A percentile compares a stretch with the other conserved stretches of the same genome.
Conservation (phyloP, 805 yeast species). For the Candida ficus region DNA sequence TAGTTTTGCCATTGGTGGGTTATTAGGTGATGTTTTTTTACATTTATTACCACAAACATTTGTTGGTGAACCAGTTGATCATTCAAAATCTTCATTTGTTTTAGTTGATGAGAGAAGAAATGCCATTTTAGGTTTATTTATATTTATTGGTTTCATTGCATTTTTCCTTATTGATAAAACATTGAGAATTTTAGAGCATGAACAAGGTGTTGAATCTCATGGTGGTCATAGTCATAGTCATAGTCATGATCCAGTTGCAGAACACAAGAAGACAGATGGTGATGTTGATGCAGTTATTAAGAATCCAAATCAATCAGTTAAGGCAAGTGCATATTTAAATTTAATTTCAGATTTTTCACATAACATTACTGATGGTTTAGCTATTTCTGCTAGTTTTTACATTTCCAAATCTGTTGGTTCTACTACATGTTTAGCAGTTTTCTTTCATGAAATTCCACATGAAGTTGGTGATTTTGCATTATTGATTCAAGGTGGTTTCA, state of each 20-base stretch:
- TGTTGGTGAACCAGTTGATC: slow-evolving; percentile 43
- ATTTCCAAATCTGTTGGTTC: slow-evolving; percentile 56
- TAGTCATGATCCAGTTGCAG: slow-evolving; percentile 30
- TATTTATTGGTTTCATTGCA: slow-evolving; percentile 54
- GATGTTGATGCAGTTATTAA: slow-evolving; percentile 25
- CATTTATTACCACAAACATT: slow-evolving; percentile 70
- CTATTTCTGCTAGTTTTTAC: slow-evolving; percentile 67
- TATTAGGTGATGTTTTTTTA: slow-evolving; percentile 68
- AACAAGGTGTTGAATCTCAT: slow-evolving; percentile 23
- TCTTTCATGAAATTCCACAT: slow-evolving; percentile 78
- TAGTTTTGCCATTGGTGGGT: slow-evolving; percentile 71
- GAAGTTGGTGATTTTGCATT: slow-evolving; percentile 79
- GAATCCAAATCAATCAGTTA: slow-evolving; percentile 32
- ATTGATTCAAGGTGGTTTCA: slow-evolving; percentile 61
- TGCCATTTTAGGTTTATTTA: slow-evolving; percentile 44
- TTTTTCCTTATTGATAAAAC: slow-evolving; percentile 62
- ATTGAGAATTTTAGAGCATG: slow-evolving; percentile 44
- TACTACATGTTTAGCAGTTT: slow-evolving; percentile 63
- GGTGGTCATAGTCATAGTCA: slow-evolving; percentile 33
- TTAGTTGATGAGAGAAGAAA: slow-evolving; percentile 48
- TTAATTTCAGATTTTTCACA: slow-evolving; percentile 68
- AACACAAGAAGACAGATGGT: slow-evolving; percentile 22
- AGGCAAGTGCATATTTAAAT: slow-evolving; percentile 52
- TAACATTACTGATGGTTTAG: slow-evolving; percentile 73
- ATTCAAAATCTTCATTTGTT: slow-evolving; percentile 37